Base-by-base conservation (phyloP, 78 protist genomes). In the Capsaspora owczarzaki region DNA sequence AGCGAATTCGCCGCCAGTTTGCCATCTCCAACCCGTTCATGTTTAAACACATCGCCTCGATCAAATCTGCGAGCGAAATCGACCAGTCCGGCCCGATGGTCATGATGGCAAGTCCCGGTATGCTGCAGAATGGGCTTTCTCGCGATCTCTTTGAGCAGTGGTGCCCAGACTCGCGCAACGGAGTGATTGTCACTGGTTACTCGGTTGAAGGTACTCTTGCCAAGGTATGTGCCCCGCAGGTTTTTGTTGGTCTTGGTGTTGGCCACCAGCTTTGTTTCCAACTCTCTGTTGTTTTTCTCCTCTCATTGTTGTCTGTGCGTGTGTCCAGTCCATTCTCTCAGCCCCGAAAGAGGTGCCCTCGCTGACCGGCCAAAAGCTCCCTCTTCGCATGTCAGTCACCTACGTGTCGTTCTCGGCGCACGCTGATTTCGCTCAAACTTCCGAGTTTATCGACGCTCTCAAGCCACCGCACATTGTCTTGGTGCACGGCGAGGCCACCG, bases 71-170 rank as follows among this genome's bases (percentile, higher is more conserved):
- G n/a, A n/a, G 82, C 37, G 82, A 72, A 19, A 61, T 86, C 23
- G 91, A 79, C 27, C 19, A 37, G 10, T 89, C 93, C 37, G 91
- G 85, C 33, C 95, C 98, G 0, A 92, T 89, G 56, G 99, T 97
- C 27, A 93, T 97, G 43, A 81, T 97, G 86, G 96, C 98, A 1
- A 35, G 81, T 16, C 98, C 98, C 22, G 98, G 98, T 40, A 95
- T 91, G 95, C 76, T 87, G 29, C 89, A 96, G 80, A 61, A 61
- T 47, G 99, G 99, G 41, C 43, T 90, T 31, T 86, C 95, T 0
- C 66, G 96, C 25, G 92, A 92, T 53, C 74, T 96, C 37, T 92
- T 96, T 44, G 99, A 96, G 56, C 41, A 68, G 61, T 95, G 97
- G 96, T 86, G 93, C 35, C 16, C 87, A 0, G 86, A 90, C 68